Evolutionary conservation across 176 grass and related monocot species (phyloP), one percentile per base, ranked within the genome.

Genomic region (Zoysia pacifica): DNA sequence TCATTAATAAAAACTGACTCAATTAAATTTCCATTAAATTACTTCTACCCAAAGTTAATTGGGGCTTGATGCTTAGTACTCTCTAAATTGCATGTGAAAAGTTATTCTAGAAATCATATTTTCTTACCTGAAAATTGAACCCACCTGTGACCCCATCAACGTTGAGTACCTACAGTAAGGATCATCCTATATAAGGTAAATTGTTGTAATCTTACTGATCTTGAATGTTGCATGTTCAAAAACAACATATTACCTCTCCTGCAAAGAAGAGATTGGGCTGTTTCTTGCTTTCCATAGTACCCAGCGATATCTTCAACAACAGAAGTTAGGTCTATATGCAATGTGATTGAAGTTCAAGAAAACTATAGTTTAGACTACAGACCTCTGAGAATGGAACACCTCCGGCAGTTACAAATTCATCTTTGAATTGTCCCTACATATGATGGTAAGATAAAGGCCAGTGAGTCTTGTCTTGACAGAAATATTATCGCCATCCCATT

Each of bases 351-450:
- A 52, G 43, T 76, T 75, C 19, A 70, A 61, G 54, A 62, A 77
- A 72, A 62, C 11, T 79, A 52, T 67, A 75, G 18, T 50, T 62
- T 50, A 67, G 67, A 69, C 14, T 87, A 60, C 52, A 84, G 71
- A 97, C 96, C 90, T 98, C 96, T 67, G 92, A 93, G 75, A 98
- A 53, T 74, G 88, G 90, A 85, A 93, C 86, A 69, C 92, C 96
- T 79, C 96, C 96, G 5, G 92, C 90, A 28, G 92, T 98, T 63
- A 98, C 96, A 82, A 98, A 98, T 88, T 98, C 96, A 85, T 98
- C 96, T 92, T 98, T 94, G 82, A 93, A 94, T 87, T 98, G 96
- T 19, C 96, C 96, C 92, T 98, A 51, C 42, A 55, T 82, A 67
- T 59, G 75, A 62, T 62, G 39, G 70, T 47, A 56, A 69, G 20